Percentiles rank a stretch among this genome's conserved stretches.
Evolutionary conservation across 2,329 filamentous ascomycete genomes (phyloP).

Genomic region (Colletotrichum shisoi): DNA sequence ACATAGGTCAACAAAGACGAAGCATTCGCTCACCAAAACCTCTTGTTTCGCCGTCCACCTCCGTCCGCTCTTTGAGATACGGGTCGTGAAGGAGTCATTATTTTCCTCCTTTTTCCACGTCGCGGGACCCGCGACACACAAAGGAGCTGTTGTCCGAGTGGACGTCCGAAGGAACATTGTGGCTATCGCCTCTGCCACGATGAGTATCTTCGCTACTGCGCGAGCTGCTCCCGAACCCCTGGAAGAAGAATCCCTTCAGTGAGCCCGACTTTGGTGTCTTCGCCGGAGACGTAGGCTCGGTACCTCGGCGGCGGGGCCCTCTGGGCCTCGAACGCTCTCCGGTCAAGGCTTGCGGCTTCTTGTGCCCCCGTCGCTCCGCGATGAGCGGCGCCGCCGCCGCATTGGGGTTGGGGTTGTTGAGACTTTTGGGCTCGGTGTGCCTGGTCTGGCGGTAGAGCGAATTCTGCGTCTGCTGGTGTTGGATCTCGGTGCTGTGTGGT

Average conservation of each 20-base stretch:
- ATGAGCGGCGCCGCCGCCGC: neutral
- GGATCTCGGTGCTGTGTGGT: neutral
- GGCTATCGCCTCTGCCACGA: neutral
- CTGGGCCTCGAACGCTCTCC: too few relatives aligned
- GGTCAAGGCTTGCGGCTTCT: neutral
- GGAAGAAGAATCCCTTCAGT: conserved; percentile 3
- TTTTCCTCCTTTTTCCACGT: conserved; percentile 10
- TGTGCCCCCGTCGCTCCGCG: neutral
- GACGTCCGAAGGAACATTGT: conserved; percentile 1
- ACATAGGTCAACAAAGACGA: conserved; percentile 34
- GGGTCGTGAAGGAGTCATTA: neutral
- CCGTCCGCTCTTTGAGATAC: neutral
- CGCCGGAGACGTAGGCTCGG: neutral
- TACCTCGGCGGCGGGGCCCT: neutral
- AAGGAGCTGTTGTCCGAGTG: conserved; percentile 28
- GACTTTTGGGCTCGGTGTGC: neutral
- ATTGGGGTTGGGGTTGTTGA: neutral
- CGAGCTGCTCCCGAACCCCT: neutral
- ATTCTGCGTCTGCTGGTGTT: neutral
- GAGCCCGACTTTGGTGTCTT: conserved; percentile 1
- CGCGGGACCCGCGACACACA: conserved; percentile 13
- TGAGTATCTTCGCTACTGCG: neutral
- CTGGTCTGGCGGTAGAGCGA: neutral
- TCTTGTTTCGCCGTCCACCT: neutral
- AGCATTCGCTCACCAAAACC: conserved; percentile 34